A percentile compares a stretch with the other conserved stretches of the same genome.
These are phyloP conservation scores for Aspergillus versicolor DNA, from an alignment of 2,329 filamentous ascomycete genomes.

Conservation along the genomic window DNA sequence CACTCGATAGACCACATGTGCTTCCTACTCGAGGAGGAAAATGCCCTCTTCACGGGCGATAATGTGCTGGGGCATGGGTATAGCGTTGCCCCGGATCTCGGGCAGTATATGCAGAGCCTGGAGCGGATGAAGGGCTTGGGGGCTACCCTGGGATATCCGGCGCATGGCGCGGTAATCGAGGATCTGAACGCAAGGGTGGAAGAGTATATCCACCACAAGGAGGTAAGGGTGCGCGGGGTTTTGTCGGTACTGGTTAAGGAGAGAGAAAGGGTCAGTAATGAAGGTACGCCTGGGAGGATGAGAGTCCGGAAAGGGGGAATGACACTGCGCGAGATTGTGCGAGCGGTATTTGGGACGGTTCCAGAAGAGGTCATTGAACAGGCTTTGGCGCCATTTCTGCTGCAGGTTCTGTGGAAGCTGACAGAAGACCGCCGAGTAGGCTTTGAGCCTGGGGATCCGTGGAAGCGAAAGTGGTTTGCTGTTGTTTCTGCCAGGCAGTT, in stretches of 20 bases:
- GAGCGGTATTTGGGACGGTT: slow-evolving; percentile 40
- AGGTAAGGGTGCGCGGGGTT: slow-evolving; percentile 22
- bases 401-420: slow-evolving; percentile 45
- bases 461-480: slow-evolving; percentile 36
- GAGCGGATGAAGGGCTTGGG: slow-evolving; percentile 33
- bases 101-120: slow-evolving; percentile 37
- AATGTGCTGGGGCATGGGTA: slow-evolving; percentile 67
- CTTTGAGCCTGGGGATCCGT: slow-evolving; percentile 36
- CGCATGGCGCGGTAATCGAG: slow-evolving; percentile 43
- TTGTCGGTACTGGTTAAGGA: neutral
- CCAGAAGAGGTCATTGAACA: slow-evolving; percentile 31
- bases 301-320: too few species aligned
- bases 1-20: slow-evolving; percentile 75
- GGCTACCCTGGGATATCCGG: slow-evolving; percentile 46
- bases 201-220: slow-evolving; percentile 36
- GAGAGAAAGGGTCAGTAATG: too few species aligned
- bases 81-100: slow-evolving; percentile 40
- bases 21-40: slow-evolving; percentile 69
- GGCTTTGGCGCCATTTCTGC: slow-evolving; percentile 45
- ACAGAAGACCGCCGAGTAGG: slow-evolving; percentile 45
- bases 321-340: slow-evolving; percentile 39
- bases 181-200: slow-evolving; percentile 41
- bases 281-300: too few species aligned
- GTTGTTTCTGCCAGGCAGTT: neutral
- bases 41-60: slow-evolving; percentile 77